phyloP scores from a whole-genome alignment of 805 yeast species.

The Wickerhamomyces chambardii region DNA sequence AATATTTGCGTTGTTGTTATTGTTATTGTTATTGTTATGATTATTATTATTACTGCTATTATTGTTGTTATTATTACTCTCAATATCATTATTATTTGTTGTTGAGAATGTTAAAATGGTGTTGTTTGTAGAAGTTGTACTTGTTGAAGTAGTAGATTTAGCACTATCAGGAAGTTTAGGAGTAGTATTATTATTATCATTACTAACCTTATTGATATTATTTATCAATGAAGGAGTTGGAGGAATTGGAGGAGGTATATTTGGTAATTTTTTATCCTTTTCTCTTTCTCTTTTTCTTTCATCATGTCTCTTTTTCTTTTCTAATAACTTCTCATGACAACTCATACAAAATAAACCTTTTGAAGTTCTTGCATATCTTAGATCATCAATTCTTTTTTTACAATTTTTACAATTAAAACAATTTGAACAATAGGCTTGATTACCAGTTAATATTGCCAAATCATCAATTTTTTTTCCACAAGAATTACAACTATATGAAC shows the following conservation, averaged over 20 bases:
- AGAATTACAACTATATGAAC: constrained; percentile 84
- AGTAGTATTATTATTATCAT: too few relatives aligned
- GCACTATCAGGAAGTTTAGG: constrained; percentile 11
- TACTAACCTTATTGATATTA: too few relatives aligned
- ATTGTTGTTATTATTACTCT: too few relatives aligned
- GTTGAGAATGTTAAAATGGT: too few relatives aligned
- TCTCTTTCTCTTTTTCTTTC: constrained; percentile 14
- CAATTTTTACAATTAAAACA: constrained; percentile 91
- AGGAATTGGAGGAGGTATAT: constrained; percentile 10
- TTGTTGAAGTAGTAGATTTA: not conserved
- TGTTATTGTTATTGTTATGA: constrained; percentile 1
- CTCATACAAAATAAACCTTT: constrained; percentile 90
- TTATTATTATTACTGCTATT: not conserved
- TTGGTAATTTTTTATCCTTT: constrained; percentile 14
- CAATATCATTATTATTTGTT: too few relatives aligned
- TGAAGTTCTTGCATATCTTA: constrained; percentile 86
- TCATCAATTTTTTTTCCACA: constrained; percentile 87
- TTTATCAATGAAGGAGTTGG: not conserved
- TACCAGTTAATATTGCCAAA: constrained; percentile 89
- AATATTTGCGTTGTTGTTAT: not conserved
- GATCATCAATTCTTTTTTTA: constrained; percentile 75
- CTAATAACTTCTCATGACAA: constrained; percentile 80
- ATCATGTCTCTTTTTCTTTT: constrained; percentile 62
- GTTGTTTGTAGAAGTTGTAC: constrained; percentile 5
- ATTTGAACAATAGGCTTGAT: constrained; percentile 85